Base-by-base conservation (phyloP, 805 yeast genomes). In the Lachancea nothofagi region DNA sequence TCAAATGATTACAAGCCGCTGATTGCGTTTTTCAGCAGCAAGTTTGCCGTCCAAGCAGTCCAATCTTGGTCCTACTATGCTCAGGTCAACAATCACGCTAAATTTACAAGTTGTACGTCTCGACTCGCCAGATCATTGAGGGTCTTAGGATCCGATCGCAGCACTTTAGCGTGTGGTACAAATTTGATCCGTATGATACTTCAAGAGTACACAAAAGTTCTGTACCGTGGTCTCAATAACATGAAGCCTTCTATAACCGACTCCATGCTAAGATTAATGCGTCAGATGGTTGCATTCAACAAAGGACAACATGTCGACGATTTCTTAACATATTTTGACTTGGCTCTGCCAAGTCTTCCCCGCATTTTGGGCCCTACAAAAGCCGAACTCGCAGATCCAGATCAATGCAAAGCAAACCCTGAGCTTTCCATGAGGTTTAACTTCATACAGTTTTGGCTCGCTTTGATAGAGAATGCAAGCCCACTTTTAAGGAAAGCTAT, bases 161-260 rank as follows among this genome's bases (percentile, higher is more conserved):
- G 43, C 8, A 50, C 50, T 12, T 27, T 48, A 2, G 54, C 44
- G 21, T 43, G 46, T 32, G 64, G 62, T 17, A 33, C 41, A 27
- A 20, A 22, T 4, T 18, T 60, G 20, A 57, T 80, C 41, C 70
- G 69, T 36, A 71, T 72, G 10, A 62, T 88, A 3, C 56, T 87
- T 7, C 63, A 69, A 1, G 71, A 69, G 33, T 76, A 83, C 54
- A 56, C 72, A 30, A 83, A 80, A 49, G 71, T 78, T 6, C 64
- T 88, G 2, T 84, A 83, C 59, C 68, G 94, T 49, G 78, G 83
- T 13, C 64, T 88, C 28, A 74, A 72, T 44, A 71, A 75, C 39
- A 60, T 70, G 45, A 74, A 79, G 46, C 76, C 83, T 0, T 66
- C 75, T 1, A 54, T 72, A 1, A 77, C 89, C 0, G 77, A 74